Evolutionary conservation across 768 basidiomycete genomes (phyloP), one percentile per base, ranked within the genome.

Genomic region (Pholiota microspora): DNA sequence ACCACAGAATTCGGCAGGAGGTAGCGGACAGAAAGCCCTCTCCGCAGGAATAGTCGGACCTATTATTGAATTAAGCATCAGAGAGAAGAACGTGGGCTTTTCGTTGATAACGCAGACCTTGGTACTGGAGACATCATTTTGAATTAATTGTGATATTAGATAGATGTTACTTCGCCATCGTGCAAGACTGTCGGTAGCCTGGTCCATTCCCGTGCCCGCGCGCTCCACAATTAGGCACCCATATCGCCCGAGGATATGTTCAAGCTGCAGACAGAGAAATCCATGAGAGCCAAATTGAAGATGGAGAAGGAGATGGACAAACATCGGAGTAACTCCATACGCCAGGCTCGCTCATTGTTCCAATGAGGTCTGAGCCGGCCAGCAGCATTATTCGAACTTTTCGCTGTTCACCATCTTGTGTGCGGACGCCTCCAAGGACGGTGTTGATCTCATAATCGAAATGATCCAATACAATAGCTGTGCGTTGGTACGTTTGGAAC

Each of bases 341-440:
- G 15, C 97, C 96, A 24, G 97, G 97, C 73, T 98, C 94, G 61
- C 91, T 92, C 88, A 99, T 98, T 24, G 94, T 97, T 64, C 92
- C 86, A 70, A 98, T 98, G 63, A 99, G 78, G 73, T 99, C 97
- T 9, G 92, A 94, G n/a, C 97, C 97, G 4, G 97, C 97, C 51
- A 99, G 83, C 36, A 99, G 83, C 88, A 98, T 92, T 60, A 98
- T 80, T 58, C 86, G 86, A 59, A 91, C 86, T 65, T 80, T 75
- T 58, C 87, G 82, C 62, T 80, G 82, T 74, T 92, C 82, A 49
- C 89, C 88, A 67, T 88, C 86, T 60, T 82, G 79, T 3, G 85
- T 85, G 21, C 76, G 73, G 27, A 92, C 83, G 44, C 94, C 96
- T 4, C 94, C 93, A 21, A 87, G 74, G 34, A 86, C 77, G 5